Percentiles rank a stretch among this genome's conserved stretches.
phyloP scores from a whole-genome alignment of 441 rosid species.

The Biscutella laevigata region DNA sequence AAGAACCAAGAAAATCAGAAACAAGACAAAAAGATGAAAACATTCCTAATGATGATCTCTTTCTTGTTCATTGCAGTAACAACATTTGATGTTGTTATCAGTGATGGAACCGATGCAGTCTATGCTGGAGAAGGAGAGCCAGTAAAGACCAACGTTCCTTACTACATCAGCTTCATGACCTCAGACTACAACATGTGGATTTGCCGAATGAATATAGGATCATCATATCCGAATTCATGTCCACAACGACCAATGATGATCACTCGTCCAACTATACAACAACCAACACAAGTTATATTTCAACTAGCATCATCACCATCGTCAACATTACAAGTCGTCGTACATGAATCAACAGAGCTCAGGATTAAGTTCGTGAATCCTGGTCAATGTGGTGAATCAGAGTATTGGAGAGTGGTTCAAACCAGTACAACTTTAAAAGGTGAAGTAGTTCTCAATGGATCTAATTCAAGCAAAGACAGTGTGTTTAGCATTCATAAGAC shows the following conservation, averaged over 20 bases:
- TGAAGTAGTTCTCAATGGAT: conserved; percentile 12
- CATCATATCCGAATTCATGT: conserved; percentile 10
- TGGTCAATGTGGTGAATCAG: neutral
- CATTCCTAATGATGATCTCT: neutral
- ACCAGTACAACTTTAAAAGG: neutral
- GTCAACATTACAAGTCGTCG: neutral
- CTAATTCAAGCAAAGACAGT: neutral
- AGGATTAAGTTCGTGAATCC: conserved; percentile 7
- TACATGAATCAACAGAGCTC: conserved; percentile 4
- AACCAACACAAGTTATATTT: conserved; percentile 7
- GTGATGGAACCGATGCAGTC: conserved; percentile 10
- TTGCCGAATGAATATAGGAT: neutral
- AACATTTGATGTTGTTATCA: neutral
- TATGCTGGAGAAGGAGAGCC: neutral
- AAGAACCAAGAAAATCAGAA: too few relatives aligned
- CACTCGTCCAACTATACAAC: conserved; percentile 11
- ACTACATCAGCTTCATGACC: conserved; percentile 19
- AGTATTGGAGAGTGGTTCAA: conserved; percentile 14
- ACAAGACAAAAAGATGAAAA: conserved; percentile 10
- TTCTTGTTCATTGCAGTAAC: conserved; percentile 9
- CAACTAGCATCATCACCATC: too few relatives aligned
- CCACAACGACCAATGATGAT: conserved; percentile 24
- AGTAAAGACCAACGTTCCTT: conserved; percentile 7
- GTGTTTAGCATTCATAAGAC: conserved; percentile 1
- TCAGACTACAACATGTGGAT: conserved; percentile 15